Percentiles rank a stretch among this genome's conserved stretches.
Conservation (phyloP, 2,329 filamentous ascomycete genomes). For the Paraphoma chrysanthemicola region DNA sequence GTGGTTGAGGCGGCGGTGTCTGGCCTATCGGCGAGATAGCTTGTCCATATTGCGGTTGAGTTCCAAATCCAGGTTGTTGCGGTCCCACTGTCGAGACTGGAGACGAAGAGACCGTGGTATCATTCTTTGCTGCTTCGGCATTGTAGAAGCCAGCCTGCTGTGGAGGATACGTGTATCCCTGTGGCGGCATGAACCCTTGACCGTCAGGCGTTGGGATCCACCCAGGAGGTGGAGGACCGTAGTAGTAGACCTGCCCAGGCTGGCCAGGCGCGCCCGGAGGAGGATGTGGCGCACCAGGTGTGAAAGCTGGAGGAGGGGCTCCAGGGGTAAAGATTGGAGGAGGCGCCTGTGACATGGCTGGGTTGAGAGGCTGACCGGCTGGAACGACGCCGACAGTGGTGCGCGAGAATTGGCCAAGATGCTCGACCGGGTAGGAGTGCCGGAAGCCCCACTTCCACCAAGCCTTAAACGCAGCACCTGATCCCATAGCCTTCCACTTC, state of each 20-base stretch:
- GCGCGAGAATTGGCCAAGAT: slow-evolving; percentile 38
- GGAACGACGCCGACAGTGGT: slow-evolving; percentile 39
- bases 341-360: slow-evolving; percentile 29
- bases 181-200: slow-evolving; percentile 20
- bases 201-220: slow-evolving; percentile 27
- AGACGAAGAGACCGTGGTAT: slow-evolving; percentile 13
- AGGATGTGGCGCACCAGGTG: background rate
- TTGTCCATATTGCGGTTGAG: background rate
- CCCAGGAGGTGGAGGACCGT: slow-evolving; percentile 28
- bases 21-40: slow-evolving; percentile 2
- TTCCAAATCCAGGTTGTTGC: slow-evolving; percentile 6
- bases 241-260: slow-evolving; percentile 31
- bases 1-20: slow-evolving; percentile 12
- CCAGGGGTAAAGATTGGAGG: slow-evolving; percentile 9
- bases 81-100: slow-evolving; percentile 7
- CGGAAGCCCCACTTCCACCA: slow-evolving; percentile 44
- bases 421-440: slow-evolving; percentile 34
- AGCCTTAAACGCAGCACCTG: slow-evolving; percentile 37
- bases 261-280: slow-evolving; percentile 11
- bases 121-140: slow-evolving; percentile 17
- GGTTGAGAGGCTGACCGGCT: slow-evolving; percentile 30
- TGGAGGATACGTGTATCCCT: slow-evolving; percentile 20
- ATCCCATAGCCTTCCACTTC: slow-evolving; percentile 37
- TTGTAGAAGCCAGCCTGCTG: slow-evolving; percentile 26
- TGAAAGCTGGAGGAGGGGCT: slow-evolving; percentile 7